A percentile compares a stretch with the other conserved stretches of the same genome.
These are phyloP conservation scores for Peronospora belbahrii DNA, from an alignment of 352 stramenopile species.

Conservation along the genomic window DNA sequence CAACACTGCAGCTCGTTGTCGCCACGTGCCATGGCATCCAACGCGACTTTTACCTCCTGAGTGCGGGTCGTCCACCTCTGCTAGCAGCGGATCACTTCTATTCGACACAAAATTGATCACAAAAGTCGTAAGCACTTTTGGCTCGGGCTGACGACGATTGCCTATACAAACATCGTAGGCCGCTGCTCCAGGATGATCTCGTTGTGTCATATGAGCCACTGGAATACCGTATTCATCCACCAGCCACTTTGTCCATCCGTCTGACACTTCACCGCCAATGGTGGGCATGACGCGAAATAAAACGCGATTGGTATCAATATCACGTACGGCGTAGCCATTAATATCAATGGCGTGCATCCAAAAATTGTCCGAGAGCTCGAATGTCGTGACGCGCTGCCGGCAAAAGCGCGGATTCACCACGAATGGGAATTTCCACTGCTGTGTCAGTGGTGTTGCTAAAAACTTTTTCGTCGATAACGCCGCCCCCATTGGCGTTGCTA, in stretches of 20 bases:
- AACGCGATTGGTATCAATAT: constrained; percentile 19
- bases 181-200: constrained; percentile 7
- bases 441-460: constrained; percentile 22
- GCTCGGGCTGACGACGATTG: too few relatives aligned
- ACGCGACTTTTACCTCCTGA: constrained; percentile 27
- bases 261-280: constrained; percentile 16
- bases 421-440: constrained; percentile 41
- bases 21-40: constrained; percentile 29
- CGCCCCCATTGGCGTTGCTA: constrained; percentile 20
- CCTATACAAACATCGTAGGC: constrained; percentile 33
- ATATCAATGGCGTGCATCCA: constrained; percentile 26
- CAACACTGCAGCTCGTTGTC: constrained; percentile 25
- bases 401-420: constrained; percentile 37
- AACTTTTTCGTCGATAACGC: constrained; percentile 29
- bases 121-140: constrained; percentile 26
- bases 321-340: constrained; percentile 25
- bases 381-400: constrained; percentile 21
- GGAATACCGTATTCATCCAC: constrained; percentile 35
- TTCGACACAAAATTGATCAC: constrained; percentile 29
- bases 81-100: constrained; percentile 24
- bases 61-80: constrained; percentile 27
- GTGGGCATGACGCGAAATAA: constrained; percentile 28
- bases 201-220: constrained; percentile 21
- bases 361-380: constrained; percentile 38
- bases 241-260: constrained; percentile 31